Evolutionary conservation across 2,329 filamentous ascomycete genomes (phyloP).

Genomic region (Ophiostoma perfectum): DNA sequence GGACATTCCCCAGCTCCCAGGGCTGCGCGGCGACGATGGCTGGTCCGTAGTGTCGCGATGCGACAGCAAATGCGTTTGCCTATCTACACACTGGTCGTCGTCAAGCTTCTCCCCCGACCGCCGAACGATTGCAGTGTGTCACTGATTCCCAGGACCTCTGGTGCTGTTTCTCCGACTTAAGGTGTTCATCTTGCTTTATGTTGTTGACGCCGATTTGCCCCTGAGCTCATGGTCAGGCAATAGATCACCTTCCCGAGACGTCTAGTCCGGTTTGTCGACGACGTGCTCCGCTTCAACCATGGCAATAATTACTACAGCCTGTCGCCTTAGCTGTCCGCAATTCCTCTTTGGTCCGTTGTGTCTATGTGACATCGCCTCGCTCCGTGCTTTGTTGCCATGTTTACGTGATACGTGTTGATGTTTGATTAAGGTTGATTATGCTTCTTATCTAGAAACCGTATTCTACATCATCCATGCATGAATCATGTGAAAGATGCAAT

Average conservation of each 20-base stretch:
- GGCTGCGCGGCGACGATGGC: neutral
- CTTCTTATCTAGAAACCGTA: too few relatives aligned
- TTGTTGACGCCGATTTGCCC: neutral
- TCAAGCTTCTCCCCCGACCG: neutral
- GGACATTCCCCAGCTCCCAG: neutral
- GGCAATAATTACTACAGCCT: neutral
- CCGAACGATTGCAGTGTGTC: neutral
- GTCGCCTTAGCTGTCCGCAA: neutral
- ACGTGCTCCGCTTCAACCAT: neutral
- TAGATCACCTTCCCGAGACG: conserved; percentile 1
- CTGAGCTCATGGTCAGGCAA: neutral
- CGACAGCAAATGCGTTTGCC: neutral
- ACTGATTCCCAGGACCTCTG: neutral
- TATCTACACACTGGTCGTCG: neutral
- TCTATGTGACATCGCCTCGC: neutral
- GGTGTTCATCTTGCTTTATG: neutral
- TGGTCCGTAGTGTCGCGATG: neutral
- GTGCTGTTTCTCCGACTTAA: neutral
- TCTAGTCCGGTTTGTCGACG: neutral
- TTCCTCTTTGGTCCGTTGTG: neutral
- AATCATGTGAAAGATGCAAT: too few relatives aligned
- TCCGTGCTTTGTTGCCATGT: neutral
- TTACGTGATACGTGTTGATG: neutral
- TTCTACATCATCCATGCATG: too few relatives aligned
- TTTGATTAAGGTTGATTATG: too few relatives aligned